Evolutionary conservation across 192 early-diverging fungal species (phyloP), one percentile per base, ranked within the genome.

Genomic region (Rhizophagus sp.): DNA sequence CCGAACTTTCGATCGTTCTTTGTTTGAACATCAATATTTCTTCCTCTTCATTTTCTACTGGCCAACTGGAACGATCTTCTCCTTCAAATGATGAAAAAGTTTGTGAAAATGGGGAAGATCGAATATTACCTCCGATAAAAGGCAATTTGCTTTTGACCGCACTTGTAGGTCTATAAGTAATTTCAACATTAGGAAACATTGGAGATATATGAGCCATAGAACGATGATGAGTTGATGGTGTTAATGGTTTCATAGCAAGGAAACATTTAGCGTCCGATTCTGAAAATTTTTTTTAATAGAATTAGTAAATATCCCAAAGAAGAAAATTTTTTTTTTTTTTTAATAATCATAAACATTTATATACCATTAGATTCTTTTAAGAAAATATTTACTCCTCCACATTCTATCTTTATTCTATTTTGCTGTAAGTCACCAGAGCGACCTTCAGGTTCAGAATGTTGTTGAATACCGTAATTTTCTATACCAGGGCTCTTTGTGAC

Each of bases 31-130:
- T 85, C 39, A 88, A 65, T 7, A 91, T 78, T 1, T 86, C 86
- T 50, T 89, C 88, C 47, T 88, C 88, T 68, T 91, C 90, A 81
- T 86, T 83, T 77, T 90, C 92, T 36, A 80, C 82, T 17, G 85
- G 81, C 44, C 84, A 81, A 75, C 86, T 84, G 2, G 87, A 74
- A 22, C 88, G 86, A 63, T 91, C 87, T 50, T 89, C 89, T 0
- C 78, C 79, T 36, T 88, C 81, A 63, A 88, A 63, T 10, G 82
- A 80, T 0, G 81, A 72, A 49, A 84, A 86, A 3, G 87, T 80
- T 62, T 80, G 82, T n/a, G 87, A 78, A 41, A 84, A 88, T 33
- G 85, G 81, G 2, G 81, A 81, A 17, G 78, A 81, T 13, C 84
- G 84, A 61, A 81, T 72, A 6, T 80, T 81, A 61, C 81, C 80